Evolutionary conservation across 2,329 filamentous ascomycete genomes (phyloP), one percentile per base, ranked within the genome.

Genomic region (Venturia effusa): DNA sequence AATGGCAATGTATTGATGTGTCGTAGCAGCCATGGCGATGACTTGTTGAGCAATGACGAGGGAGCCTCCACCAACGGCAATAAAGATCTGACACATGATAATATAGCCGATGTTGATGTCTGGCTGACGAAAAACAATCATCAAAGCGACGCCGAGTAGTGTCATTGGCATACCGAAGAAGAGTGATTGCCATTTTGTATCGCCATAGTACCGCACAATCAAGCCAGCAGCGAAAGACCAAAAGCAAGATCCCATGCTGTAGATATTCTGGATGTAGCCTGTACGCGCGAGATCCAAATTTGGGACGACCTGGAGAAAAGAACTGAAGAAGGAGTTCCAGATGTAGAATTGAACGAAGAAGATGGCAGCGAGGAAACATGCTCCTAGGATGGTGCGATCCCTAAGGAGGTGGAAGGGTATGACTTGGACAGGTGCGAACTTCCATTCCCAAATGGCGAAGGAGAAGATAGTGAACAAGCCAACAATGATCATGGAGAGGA

Each of bases 331-430:
- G 27, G 64, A 69, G 67, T 74, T 71, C 76, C 75, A 78, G 68
- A 69, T 70, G 66, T 67, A 70, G 63, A 68, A 73, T 1, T 66
- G 61, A 37, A 72, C 62, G 39, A 68, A 68, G 27, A 68, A 68
- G 30, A 71, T 70, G n/a, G 76, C 75, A 39, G 79, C 76, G 0
- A 84, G 71, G 5, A 81, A 64, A 65, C 79, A 84, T 2, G 82
- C 79, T 3, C 82, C 81, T 3, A 82, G 66, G 19, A 83, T 77
- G 2, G 81, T 83, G 17, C 77, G 75, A 43, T 80, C 74, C 64
- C 72, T 75, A 63, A 83, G 75, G 30, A 82, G 72, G 17, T 77
- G 68, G 74, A 74, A 82, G 0, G 76, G 74, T 1, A 79, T 66
- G 68, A 79, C 77, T 4, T 71, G 72, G 4, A 74, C 70, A 0